A percentile compares a stretch with the other conserved stretches of the same genome.
phyloP scores from a whole-genome alignment of 148 eudicot genomes.

The Talinum fruticosum region DNA sequence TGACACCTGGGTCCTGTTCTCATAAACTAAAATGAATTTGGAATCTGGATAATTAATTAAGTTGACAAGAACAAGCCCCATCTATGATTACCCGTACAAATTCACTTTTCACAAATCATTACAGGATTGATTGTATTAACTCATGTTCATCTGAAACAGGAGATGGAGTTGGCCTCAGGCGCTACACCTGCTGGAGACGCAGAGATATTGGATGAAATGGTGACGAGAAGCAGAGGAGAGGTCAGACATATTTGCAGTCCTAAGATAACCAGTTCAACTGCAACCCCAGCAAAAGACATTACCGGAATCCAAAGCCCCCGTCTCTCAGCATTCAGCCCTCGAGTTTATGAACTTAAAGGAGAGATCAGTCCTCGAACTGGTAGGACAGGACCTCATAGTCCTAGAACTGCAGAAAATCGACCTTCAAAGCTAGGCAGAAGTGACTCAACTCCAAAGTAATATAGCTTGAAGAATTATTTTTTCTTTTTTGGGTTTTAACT shows the following conservation, averaged over 20 bases:
- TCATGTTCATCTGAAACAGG: conserved; percentile 39
- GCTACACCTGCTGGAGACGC: conserved; percentile 48
- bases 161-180: conserved; percentile 51
- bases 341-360: conserved; percentile 45
- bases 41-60: too few species aligned
- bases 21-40: too few species aligned
- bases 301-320: conserved; percentile 46
- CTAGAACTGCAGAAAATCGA: conserved; percentile 37
- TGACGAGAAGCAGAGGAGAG: conserved; percentile 91
- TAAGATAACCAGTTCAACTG: conserved; percentile 62
- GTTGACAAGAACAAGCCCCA: too few species aligned
- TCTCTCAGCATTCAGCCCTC: conserved; percentile 53
- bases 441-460: conserved; percentile 29
- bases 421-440: conserved; percentile 54
- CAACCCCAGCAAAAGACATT: conserved; percentile 54
- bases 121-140: not conserved
- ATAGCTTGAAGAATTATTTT: conserved; percentile 1
- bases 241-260: conserved; percentile 60
- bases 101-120: not conserved
- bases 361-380: conserved; percentile 41
- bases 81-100: not conserved
- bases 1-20: not conserved
- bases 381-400: conserved; percentile 46
- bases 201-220: conserved; percentile 66
- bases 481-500: not conserved